Conservation (phyloP, 345 rosid species). For the Eucalyptus tenuipes region DNA sequence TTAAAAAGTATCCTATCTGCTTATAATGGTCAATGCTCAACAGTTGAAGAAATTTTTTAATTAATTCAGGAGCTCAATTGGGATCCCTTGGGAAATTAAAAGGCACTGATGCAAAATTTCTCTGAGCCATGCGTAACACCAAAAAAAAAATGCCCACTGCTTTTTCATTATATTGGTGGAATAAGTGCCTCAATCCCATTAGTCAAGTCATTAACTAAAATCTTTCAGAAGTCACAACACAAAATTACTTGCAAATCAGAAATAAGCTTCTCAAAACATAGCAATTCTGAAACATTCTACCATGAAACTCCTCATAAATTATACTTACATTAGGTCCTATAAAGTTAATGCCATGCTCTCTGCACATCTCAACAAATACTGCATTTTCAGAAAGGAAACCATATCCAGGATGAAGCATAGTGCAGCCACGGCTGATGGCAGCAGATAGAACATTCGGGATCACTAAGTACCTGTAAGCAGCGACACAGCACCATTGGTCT, state of each 20-base stretch:
- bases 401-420: conserved; percentile 99
- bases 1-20: not conserved
- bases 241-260: not conserved
- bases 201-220: not conserved
- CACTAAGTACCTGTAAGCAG: conserved; percentile 52
- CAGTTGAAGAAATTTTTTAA: not conserved
- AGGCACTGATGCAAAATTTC: not conserved
- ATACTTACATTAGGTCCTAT: conserved; percentile 91
- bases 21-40: not conserved
- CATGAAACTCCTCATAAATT: not conserved
- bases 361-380: conserved; percentile 90
- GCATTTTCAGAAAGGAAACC: conserved; percentile 99
- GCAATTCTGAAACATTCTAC: not conserved
- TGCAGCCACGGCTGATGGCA: conserved; percentile 80
- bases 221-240: not conserved
- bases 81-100: not conserved
- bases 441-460: conserved; percentile 91
- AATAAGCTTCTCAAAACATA: not conserved
- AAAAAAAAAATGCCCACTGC: not conserved
- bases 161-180: not conserved
- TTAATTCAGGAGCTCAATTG: not conserved
- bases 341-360: conserved; percentile 88
- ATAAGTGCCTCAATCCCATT: not conserved
- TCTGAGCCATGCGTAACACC: not conserved
- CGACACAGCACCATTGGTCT: not conserved